Evolutionary conservation across 148 eudicot genomes (phyloP).

Genomic region (Bassia scoparia): DNA sequence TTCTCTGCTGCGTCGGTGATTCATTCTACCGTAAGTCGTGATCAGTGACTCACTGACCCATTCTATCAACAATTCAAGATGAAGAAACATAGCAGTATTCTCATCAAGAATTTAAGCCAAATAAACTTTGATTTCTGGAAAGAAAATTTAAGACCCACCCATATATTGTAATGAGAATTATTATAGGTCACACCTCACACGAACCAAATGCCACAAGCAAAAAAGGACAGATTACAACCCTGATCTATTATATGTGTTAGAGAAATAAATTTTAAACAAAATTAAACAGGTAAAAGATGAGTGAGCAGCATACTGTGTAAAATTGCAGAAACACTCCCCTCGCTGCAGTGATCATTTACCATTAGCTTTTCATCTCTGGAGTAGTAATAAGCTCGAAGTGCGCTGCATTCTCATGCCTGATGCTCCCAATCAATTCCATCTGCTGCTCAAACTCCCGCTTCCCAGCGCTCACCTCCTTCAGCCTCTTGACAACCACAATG

Average conservation of each 20-base stretch:
- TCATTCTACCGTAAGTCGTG: background rate
- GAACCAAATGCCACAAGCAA: background rate
- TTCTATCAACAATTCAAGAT: background rate
- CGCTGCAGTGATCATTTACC: slow-evolving; percentile 67
- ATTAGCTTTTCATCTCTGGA: slow-evolving; percentile 91
- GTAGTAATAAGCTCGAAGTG: slow-evolving; percentile 85
- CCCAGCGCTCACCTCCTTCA: slow-evolving; percentile 81
- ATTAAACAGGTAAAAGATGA: slow-evolving; percentile 11
- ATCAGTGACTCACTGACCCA: background rate
- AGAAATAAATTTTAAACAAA: background rate
- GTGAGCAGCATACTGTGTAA: slow-evolving; percentile 62
- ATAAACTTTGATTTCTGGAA: background rate
- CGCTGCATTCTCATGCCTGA: slow-evolving; percentile 77
- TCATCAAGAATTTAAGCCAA: background rate
- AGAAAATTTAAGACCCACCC: background rate
- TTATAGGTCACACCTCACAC: background rate
- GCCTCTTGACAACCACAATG: slow-evolving; percentile 83
- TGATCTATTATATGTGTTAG: background rate
- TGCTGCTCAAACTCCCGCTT: slow-evolving; percentile 86
- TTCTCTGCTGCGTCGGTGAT: background rate
- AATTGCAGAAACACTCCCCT: slow-evolving; percentile 70
- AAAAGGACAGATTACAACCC: background rate
- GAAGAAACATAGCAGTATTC: background rate
- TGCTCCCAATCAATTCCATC: slow-evolving; percentile 79
- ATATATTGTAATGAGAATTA: background rate